Evolutionary conservation across 108 stramenopile genomes (phyloP).

Genomic region (Discostella stelligeroides): DNA sequence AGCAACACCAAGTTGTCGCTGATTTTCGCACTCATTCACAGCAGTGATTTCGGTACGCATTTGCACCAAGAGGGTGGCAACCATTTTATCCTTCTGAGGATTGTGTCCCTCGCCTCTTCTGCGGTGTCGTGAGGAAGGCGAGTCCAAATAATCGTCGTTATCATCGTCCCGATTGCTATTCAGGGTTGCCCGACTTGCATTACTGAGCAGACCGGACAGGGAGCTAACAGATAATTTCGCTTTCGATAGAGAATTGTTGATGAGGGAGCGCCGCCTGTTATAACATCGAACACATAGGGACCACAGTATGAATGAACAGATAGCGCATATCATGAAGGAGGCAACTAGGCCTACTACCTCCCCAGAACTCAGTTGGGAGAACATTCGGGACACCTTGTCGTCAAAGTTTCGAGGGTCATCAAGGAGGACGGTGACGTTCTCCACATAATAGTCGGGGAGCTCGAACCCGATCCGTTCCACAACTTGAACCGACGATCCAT

Average conservation of each 20-base stretch:
- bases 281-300: constrained; percentile 36
- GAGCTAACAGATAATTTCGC: constrained; percentile 35
- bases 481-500: constrained; percentile 14
- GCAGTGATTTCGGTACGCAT: constrained; percentile 43
- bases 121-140: constrained; percentile 5
- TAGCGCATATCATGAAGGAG: constrained; percentile 38
- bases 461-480: constrained; percentile 45
- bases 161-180: constrained; percentile 5
- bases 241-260: constrained; percentile 27
- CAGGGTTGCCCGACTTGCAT: constrained; percentile 22
- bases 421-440: constrained; percentile 38
- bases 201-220: constrained; percentile 26
- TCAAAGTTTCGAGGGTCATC: constrained; percentile 50
- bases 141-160: constrained; percentile 8
- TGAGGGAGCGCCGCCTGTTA: constrained; percentile 18
- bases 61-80: constrained; percentile 77
- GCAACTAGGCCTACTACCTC: constrained; percentile 55
- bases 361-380: constrained; percentile 45
- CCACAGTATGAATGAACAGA: constrained; percentile 37
- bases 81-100: constrained; percentile 84
- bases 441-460: constrained; percentile 49
- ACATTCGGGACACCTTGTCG: constrained; percentile 51
- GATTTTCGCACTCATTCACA: not conserved
- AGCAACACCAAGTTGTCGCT: not conserved
- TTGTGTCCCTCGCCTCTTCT: constrained; percentile 20